Evolutionary conservation across 441 rosid genomes (phyloP).

Genomic region (Gossypium davidsonii): DNA sequence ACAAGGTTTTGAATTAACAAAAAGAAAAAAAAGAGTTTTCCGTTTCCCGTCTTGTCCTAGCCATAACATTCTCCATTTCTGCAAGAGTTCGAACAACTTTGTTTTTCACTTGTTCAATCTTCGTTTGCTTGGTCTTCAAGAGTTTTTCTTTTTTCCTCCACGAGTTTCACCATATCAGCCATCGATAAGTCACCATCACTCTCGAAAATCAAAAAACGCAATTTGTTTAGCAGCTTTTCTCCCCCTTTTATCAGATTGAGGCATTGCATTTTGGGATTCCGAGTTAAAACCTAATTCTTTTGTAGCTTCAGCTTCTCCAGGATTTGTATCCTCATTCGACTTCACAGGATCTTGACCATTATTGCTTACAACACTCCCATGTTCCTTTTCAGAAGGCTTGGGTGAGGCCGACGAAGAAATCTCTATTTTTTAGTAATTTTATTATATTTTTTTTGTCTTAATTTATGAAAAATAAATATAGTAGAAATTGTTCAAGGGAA

Average conservation of each 20-base stretch:
- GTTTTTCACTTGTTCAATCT: constrained; percentile 66
- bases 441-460: too few relatives aligned
- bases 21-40: constrained; percentile 37
- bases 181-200: constrained; percentile 45
- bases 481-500: too few relatives aligned
- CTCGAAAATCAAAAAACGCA: constrained; percentile 45
- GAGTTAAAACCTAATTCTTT: constrained; percentile 39
- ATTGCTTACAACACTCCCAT: constrained; percentile 14
- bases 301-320: constrained; percentile 12
- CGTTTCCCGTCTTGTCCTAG: constrained; percentile 74
- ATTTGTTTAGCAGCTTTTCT: constrained; percentile 33
- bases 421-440: neutral
- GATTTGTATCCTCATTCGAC: constrained; percentile 24
- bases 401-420: constrained; percentile 66
- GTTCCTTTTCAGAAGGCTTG: constrained; percentile 46
- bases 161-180: constrained; percentile 68
- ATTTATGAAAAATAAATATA: too few relatives aligned
- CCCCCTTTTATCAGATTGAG: constrained; percentile 26
- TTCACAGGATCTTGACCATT: constrained; percentile 22
- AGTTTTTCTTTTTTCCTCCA: constrained; percentile 62
- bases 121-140: constrained; percentile 55
- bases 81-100: constrained; percentile 73
- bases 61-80: constrained; percentile 86
- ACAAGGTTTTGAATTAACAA: too few relatives aligned
- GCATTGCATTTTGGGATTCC: constrained; percentile 19